Evolutionary conservation across 2,329 filamentous ascomycete genomes (phyloP).

Genomic region (Exophiala viscosa): DNA sequence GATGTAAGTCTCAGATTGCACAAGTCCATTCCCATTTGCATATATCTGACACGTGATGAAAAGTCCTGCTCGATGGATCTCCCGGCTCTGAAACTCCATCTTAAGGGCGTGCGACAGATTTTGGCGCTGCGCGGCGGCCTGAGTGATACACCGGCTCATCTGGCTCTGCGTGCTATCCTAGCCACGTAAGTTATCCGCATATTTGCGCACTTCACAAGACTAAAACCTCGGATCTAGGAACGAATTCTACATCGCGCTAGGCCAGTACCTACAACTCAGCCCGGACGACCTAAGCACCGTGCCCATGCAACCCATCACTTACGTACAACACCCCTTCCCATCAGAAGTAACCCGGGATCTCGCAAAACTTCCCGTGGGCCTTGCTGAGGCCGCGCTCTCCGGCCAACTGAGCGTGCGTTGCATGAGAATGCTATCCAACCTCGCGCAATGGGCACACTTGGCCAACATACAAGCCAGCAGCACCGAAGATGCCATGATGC

Average conservation of each 20-base stretch:
- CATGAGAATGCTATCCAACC: slow-evolving; percentile 16
- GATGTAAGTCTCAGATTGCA: slow-evolving; percentile 10
- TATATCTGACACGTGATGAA: not conserved
- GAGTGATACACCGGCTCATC: slow-evolving; percentile 10
- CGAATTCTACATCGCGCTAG: slow-evolving; percentile 19
- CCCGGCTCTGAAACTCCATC: slow-evolving; percentile 13
- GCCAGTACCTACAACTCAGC: slow-evolving; percentile 16
- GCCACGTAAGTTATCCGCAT: slow-evolving; percentile 9
- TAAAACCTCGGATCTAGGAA: not conserved
- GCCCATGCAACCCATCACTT: slow-evolving; percentile 9
- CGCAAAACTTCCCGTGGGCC: slow-evolving; percentile 13
- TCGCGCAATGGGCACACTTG: slow-evolving; percentile 13
- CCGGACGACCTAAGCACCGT: slow-evolving; percentile 12
- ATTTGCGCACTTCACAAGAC: not conserved
- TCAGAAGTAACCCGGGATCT: slow-evolving; percentile 14
- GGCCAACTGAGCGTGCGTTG: slow-evolving; percentile 19
- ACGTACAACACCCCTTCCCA: slow-evolving; percentile 17
- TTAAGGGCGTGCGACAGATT: slow-evolving; percentile 17
- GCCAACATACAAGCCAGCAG: not conserved
- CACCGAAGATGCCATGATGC: slow-evolving; percentile 1
- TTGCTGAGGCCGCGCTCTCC: slow-evolving; percentile 19
- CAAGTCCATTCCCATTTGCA: no score
- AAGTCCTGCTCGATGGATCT: slow-evolving; percentile 15
- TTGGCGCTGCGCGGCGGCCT: slow-evolving; percentile 16
- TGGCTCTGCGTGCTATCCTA: slow-evolving; percentile 11